Evolutionary conservation across 106 monocot genomes (phyloP).

Genomic region (Acorus gramineus): DNA sequence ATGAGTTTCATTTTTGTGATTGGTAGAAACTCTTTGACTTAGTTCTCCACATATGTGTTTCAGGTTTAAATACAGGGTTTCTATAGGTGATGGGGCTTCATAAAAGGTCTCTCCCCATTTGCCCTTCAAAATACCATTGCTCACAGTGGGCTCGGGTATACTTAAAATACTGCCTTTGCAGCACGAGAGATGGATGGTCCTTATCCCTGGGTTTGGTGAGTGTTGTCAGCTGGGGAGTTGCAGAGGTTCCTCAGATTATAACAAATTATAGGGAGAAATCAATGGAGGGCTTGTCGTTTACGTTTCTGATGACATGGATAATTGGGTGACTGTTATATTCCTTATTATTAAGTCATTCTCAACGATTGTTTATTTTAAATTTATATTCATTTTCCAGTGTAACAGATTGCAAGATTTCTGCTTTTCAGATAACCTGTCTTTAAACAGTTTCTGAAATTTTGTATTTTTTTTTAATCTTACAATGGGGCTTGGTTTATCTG

Average conservation of each 20-base stretch:
- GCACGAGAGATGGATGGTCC: slow-evolving; percentile 23
- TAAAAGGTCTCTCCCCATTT: slow-evolving; percentile 8
- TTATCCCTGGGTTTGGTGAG: slow-evolving; percentile 46
- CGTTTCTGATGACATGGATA: slow-evolving; percentile 72
- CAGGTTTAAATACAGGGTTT: not conserved
- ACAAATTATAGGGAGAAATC: slow-evolving; percentile 65
- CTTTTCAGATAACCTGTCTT: not conserved
- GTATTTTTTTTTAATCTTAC: no score
- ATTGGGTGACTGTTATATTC: slow-evolving; percentile 37
- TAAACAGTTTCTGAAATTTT: no score
- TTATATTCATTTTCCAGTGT: no score
- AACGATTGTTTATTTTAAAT: no score
- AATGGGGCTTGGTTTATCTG: no score
- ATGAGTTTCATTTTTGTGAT: no score
- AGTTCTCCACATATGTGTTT: no score
- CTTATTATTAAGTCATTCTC: no score
- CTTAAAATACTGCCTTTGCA: slow-evolving; percentile 27
- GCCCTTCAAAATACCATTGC: slow-evolving; percentile 11
- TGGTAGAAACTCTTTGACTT: no score
- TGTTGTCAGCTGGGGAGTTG: slow-evolving; percentile 64
- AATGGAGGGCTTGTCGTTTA: slow-evolving; percentile 45
- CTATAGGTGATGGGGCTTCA: slow-evolving; percentile 15
- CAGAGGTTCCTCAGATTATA: slow-evolving; percentile 84
- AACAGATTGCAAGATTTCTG: not conserved
- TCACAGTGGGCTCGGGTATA: slow-evolving; percentile 32